These are phyloP conservation scores for Plantago major DNA, from an alignment of 257 asterid species.

Conservation along the genomic window DNA sequence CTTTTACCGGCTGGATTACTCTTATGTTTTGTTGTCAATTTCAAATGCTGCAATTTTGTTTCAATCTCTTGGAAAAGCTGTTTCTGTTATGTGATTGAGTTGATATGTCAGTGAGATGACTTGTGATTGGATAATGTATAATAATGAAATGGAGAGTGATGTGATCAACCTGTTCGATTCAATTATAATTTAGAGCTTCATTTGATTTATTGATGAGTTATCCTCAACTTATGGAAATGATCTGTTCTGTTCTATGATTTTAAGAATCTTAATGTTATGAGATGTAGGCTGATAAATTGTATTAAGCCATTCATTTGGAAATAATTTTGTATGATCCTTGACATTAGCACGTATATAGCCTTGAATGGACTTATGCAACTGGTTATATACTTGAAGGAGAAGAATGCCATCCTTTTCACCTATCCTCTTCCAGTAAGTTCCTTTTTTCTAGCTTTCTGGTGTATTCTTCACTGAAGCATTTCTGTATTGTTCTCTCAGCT, in stretches of 20 bases:
- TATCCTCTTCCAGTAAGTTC: constrained; percentile 81
- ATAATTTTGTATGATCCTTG: constrained; percentile 45
- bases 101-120: too few relatives aligned
- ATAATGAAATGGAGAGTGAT: background rate
- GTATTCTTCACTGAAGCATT: constrained; percentile 1
- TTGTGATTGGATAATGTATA: too few relatives aligned
- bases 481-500: background rate
- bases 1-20: constrained; percentile 34
- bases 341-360: constrained; percentile 80
- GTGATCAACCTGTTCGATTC: background rate
- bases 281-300: constrained; percentile 4
- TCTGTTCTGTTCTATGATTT: background rate
- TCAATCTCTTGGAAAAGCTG: too few relatives aligned
- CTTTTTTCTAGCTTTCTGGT: constrained; percentile 5
- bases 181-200: background rate
- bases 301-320: constrained; percentile 9
- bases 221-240: too few relatives aligned
- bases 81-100: too few relatives aligned
- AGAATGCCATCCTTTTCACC: constrained; percentile 82
- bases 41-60: too few relatives aligned
- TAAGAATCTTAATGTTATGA: background rate
- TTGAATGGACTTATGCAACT: constrained; percentile 74
- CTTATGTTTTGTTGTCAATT: background rate
- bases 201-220: background rate
- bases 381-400: constrained; percentile 65